phyloP scores from a whole-genome alignment of 495 filamentous ascomycete genomes.

The Amphirosellinia nigrospora region DNA sequence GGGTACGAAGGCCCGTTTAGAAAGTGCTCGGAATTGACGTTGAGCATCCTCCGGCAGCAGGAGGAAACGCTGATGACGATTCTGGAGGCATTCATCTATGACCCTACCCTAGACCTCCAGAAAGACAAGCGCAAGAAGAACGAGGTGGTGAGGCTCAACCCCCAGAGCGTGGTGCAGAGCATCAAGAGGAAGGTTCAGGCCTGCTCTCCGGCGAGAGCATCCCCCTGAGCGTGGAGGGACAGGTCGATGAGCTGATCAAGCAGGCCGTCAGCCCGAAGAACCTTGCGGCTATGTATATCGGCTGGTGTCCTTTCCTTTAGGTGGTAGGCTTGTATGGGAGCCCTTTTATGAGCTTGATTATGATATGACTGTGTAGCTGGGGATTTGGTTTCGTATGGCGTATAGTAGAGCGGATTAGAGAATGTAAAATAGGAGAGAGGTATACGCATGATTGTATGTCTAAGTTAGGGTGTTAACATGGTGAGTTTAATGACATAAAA shows the following conservation, averaged over 20 bases:
- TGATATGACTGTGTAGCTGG: background rate
- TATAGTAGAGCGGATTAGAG: background rate
- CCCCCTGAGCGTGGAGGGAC: slow-evolving; percentile 90
- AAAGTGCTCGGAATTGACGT: slow-evolving; percentile 84
- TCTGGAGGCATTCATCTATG: slow-evolving; percentile 93
- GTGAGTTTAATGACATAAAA: background rate
- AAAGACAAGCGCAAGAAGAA: slow-evolving; percentile 71
- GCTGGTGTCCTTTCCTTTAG: slow-evolving; percentile 94
- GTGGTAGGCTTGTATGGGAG: background rate
- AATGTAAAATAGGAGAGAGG: background rate
- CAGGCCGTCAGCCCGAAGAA: slow-evolving; percentile 79
- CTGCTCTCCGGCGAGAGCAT: slow-evolving; percentile 84
- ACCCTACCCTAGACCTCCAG: slow-evolving; percentile 94
- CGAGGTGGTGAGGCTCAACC: slow-evolving; percentile 74
- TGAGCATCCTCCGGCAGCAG: slow-evolving; percentile 83
- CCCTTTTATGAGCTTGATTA: background rate
- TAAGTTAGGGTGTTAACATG: background rate
- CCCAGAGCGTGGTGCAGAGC: slow-evolving; percentile 86
- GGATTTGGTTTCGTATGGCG: background rate
- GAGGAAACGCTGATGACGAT: slow-evolving; percentile 97
- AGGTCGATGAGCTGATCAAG: slow-evolving; percentile 89
- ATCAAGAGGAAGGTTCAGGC: slow-evolving; percentile 84
- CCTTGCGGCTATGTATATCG: slow-evolving; percentile 93
- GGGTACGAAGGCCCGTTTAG: slow-evolving; percentile 93
- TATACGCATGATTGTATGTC: background rate